Evolutionary conservation across 306 rosid species (phyloP).

Genomic region (Prunus fruticosa): DNA sequence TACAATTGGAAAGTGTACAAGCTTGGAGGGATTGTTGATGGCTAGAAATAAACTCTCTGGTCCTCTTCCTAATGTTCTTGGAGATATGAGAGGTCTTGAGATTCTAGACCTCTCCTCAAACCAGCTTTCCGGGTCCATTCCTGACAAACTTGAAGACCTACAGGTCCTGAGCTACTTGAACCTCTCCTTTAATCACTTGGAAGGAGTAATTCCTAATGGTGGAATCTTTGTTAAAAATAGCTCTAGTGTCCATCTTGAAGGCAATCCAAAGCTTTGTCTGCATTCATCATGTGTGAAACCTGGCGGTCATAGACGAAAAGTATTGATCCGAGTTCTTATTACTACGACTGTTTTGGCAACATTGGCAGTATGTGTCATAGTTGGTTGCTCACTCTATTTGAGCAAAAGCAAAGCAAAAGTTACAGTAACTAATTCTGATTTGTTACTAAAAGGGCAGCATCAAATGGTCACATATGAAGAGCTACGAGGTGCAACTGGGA

Average conservation of each 20-base stretch:
- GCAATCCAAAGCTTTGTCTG: constrained; percentile 56
- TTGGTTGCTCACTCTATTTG: constrained; percentile 31
- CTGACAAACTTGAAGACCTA: constrained; percentile 45
- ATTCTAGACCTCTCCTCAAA: constrained; percentile 67
- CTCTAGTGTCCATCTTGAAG: constrained; percentile 52
- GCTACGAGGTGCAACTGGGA: constrained; percentile 56
- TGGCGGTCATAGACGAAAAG: constrained; percentile 18
- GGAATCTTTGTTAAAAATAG: constrained; percentile 44
- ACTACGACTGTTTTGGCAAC: constrained; percentile 18
- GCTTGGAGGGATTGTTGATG: constrained; percentile 54
- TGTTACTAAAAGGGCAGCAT: constrained; percentile 26
- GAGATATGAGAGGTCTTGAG: constrained; percentile 51
- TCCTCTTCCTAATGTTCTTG: constrained; percentile 49
- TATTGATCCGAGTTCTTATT: constrained; percentile 15
- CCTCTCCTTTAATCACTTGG: constrained; percentile 59
- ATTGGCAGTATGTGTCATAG: constrained; percentile 29
- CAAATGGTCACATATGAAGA: constrained; percentile 53
- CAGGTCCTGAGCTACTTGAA: constrained; percentile 42
- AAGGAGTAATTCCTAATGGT: constrained; percentile 53
- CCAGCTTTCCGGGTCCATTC: constrained; percentile 66
- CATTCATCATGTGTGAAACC: constrained; percentile 22
- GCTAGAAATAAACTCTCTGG: constrained; percentile 57
- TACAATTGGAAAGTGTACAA: constrained; percentile 50
- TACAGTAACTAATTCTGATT: constrained; percentile 4
- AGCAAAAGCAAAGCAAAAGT: constrained; percentile 22